Base-by-base conservation (phyloP, 163 green algal genomes). In the Scenedesmus sp. region DNA sequence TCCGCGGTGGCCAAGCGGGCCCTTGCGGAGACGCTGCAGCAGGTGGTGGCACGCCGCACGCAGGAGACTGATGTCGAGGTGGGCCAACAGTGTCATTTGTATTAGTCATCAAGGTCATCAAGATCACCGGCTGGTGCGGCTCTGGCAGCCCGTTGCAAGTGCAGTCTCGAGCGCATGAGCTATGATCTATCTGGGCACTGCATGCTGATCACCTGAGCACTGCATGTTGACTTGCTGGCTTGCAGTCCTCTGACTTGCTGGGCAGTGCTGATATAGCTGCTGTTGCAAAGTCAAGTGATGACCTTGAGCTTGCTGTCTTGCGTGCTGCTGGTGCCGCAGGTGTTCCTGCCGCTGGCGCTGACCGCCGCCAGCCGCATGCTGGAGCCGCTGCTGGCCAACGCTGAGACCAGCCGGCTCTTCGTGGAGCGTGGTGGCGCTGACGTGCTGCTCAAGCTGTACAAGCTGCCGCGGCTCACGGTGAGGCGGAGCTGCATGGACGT, bases 361-460 rank as follows among this genome's bases (percentile, higher is more conserved):
- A 95, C 74, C 60, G 95, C 98, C 85, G 92, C 95, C 7, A 95
- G 96, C 0, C 95, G 96, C 67, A 96, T 99, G 96, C 94, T 99
- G 86, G 98, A 99, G 93, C 93, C 93, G 23, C 94, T 99, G 89
- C 93, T 99, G 52, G 91, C 94, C 12, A 97, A 97, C 88, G 55
- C 90, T 0, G 95, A 99, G 73, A 98, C 94, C n/a, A 93, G 88
- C 91, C 93, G 93, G 59, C 46, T 95, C 88, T 99, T 99, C 94
- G 94, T 98, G 56, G 94, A 98, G 73, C 92, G 95, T 54, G 96
- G 95, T 18, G 97, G 98, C 6, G 87, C 98, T 10, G 94, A 97
- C 13, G 92, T 97, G 66, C 94, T 98, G 62, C 94, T 99, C 82
- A 92, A 93, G 67, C 91, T 99, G 23, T 97, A 99, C 94, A 93